Evolutionary conservation across 129 eudicot species (phyloP).

Genomic region (Dittrichia graveolens): DNA sequence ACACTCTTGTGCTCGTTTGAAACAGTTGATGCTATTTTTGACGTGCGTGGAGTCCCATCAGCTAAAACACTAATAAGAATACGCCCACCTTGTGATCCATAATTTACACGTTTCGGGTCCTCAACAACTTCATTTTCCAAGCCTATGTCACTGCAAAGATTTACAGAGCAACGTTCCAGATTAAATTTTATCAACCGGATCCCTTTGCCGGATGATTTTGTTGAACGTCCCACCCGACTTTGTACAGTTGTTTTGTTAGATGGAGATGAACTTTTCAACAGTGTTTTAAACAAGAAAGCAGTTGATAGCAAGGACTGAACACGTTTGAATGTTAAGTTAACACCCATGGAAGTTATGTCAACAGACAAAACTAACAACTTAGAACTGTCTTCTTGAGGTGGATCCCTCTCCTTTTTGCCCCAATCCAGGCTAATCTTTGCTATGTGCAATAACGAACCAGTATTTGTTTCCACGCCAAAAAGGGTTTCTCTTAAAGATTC

Average conservation of each 20-base stretch:
- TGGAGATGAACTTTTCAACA: constrained; percentile 56
- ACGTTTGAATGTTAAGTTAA: constrained; percentile 79
- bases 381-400: constrained; percentile 55
- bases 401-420: constrained; percentile 84
- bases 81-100: constrained; percentile 97
- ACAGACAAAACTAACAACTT: constrained; percentile 64
- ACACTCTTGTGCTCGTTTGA: constrained; percentile 55
- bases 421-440: constrained; percentile 84
- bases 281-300: constrained; percentile 61
- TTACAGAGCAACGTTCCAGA: constrained; percentile 78
- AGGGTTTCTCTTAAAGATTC: constrained; percentile 83
- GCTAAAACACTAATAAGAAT: constrained; percentile 59
- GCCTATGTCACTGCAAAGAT: constrained; percentile 60
- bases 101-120: constrained; percentile 90
- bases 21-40: constrained; percentile 65
- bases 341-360: constrained; percentile 88
- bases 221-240: constrained; percentile 48
- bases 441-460: constrained; percentile 76
- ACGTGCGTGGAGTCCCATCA: constrained; percentile 85
- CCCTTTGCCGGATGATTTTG: constrained; percentile 82
- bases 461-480: constrained; percentile 89
- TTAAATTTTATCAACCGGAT: constrained; percentile 60
- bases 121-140: constrained; percentile 63
- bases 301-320: constrained; percentile 76
- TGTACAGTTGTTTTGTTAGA: constrained; percentile 55